Base-by-base conservation (phyloP, 805 yeast genomes). In the Metschnikowia bowlesiae region DNA sequence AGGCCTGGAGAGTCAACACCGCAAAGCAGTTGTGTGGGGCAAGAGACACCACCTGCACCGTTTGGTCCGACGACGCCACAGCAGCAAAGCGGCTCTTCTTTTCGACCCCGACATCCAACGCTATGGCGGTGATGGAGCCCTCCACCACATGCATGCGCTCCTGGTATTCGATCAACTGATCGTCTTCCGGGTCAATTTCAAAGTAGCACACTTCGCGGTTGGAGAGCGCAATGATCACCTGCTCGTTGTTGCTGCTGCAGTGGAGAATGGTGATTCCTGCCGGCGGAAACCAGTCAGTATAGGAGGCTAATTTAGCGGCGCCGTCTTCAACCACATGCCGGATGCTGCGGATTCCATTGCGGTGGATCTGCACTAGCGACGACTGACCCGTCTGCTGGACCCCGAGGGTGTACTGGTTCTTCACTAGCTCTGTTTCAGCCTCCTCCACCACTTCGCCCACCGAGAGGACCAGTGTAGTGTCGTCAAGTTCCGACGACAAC, bases 401-500 rank as follows among this genome's bases (percentile, higher is more conserved):
- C 2, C 78, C 80, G 2, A 92, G 58, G 0, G 98, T 89, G 2
- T 79, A 74, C 33, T 80, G 81, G 32, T 76, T 73, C 0, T 74
- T 59, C 1, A 76, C 65, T n/a, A 89, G 70, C 0, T 85, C 83
- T 0, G 91, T 81, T 50, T 83, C 84, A 8, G 85, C 85, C 58
- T 87, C 90, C 51, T 85, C 90, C 2, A 88, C 88, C 0, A 81
- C 82, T 55, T 87, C 96, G 7, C 94, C 95, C 45, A 89, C 82
- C 2, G 86, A 77, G 14, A 94, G 66, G 0, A 89, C 86, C 50
- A 87, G 71, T 0, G 97, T 89, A 3, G 84, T 78, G 44, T 82
- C 84, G 22, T 78, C 65, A 56, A 84, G 79, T 2, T 64, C 41
- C 0, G 75, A 70, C 0, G 92, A 75, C 3, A 89, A 69, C 2